A percentile compares a stretch with the other conserved stretches of the same genome.
phyloP scores from a whole-genome alignment of 805 yeast genomes.

The Yarrowia sp. region DNA sequence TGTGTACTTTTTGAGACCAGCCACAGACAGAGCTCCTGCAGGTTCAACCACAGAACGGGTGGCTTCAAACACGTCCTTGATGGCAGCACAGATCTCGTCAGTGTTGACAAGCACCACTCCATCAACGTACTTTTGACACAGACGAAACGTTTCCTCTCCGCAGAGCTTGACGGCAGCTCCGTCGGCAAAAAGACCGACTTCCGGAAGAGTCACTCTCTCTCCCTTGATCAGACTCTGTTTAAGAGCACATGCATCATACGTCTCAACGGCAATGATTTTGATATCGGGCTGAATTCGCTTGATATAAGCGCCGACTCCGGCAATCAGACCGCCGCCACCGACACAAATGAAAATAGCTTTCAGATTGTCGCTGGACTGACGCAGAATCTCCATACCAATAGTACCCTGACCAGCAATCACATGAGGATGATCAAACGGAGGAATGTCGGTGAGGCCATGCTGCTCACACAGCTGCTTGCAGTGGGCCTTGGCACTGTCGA shows the following conservation, averaged over 20 bases:
- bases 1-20: slow-evolving; percentile 88
- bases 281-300: slow-evolving; percentile 98
- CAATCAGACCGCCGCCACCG: slow-evolving; percentile 96
- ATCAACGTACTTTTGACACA: slow-evolving; percentile 80
- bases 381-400: slow-evolving; percentile 87
- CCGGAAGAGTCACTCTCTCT: slow-evolving; percentile 61
- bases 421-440: slow-evolving; percentile 98
- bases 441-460: slow-evolving; percentile 83
- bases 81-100: slow-evolving; percentile 96
- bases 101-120: slow-evolving; percentile 85
- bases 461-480: slow-evolving; percentile 74
- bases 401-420: slow-evolving; percentile 99
- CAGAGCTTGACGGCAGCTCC: slow-evolving; percentile 94
- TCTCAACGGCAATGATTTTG: slow-evolving; percentile 93
- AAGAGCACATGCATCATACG: slow-evolving; percentile 94
- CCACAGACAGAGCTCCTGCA: slow-evolving; percentile 95
- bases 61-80: slow-evolving; percentile 95
- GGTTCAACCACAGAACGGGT: slow-evolving; percentile 95
- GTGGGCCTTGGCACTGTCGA: slow-evolving; percentile 92
- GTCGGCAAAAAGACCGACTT: slow-evolving; percentile 97
- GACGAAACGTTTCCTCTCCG: slow-evolving; percentile 91
- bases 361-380: slow-evolving; percentile 82
- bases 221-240: slow-evolving; percentile 68
- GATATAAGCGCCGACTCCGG: slow-evolving; percentile 89
- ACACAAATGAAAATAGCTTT: slow-evolving; percentile 90